Evolutionary conservation across 257 asterid species (phyloP).

Genomic region (Echium plantagineum): DNA sequence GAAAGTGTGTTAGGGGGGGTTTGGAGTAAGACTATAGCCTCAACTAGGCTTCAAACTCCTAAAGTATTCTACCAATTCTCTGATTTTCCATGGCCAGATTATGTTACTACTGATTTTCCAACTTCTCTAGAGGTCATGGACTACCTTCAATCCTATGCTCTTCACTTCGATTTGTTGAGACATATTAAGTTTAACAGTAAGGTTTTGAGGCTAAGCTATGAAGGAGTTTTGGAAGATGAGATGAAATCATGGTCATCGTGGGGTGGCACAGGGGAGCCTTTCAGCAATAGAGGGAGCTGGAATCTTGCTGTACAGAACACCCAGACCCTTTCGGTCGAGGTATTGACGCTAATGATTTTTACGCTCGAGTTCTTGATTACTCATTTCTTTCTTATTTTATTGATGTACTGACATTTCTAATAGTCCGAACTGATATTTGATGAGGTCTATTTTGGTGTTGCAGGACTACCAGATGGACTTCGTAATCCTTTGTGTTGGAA

Average conservation of each 20-base stretch:
- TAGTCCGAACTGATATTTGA: no score
- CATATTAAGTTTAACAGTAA: conserved; percentile 26
- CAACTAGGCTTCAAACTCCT: conserved; percentile 27
- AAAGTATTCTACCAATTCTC: conserved; percentile 33
- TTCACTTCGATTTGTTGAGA: conserved; percentile 22
- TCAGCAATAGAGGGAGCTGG: conserved; percentile 27
- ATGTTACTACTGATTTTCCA: conserved; percentile 25
- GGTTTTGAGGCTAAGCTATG: conserved; percentile 27
- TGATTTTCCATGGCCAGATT: conserved; percentile 46
- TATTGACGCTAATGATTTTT: background rate
- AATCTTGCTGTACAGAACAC: conserved; percentile 20
- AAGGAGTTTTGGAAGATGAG: conserved; percentile 16
- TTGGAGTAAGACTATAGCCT: conserved; percentile 9
- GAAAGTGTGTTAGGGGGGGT: no score
- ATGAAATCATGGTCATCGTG: conserved; percentile 24
- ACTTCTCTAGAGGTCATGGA: conserved; percentile 16
- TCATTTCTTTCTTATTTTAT: no score
- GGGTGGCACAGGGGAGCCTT: conserved; percentile 26
- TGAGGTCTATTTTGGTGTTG: background rate
- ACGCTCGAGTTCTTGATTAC: no score
- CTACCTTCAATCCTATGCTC: conserved; percentile 33
- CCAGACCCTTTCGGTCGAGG: conserved; percentile 11
- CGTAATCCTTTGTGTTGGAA: conserved; percentile 31
- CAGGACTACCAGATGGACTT: conserved; percentile 31
- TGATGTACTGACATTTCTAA: no score